Base-by-base conservation (phyloP, 352 stramenopile species). In the Paralagenidium karlingii region DNA sequence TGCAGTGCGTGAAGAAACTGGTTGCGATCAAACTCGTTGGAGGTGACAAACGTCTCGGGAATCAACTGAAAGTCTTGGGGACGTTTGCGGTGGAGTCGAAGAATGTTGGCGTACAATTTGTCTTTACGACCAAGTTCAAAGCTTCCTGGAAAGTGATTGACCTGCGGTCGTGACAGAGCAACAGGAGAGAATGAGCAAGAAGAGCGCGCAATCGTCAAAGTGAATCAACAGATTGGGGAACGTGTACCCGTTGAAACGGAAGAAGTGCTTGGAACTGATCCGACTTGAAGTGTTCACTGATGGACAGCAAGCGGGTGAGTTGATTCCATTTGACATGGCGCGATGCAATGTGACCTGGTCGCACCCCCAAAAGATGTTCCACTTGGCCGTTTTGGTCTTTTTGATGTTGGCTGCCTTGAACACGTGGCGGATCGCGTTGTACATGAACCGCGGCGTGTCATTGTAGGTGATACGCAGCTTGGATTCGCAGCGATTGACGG, bases 41-140 rank as follows among this genome's bases (percentile, higher is more conserved):
- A 57, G 2, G 69, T 84, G n/a, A 87, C 26, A 40, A 58, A 84
- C 15, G 74, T 87, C 45, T 84, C 74, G 5, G 74, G 74, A 38
- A 84, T 82, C 25, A 87, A 56, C 1, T 58, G 45, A 24, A 79
- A 87, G 3, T 60, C 60, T 0, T 20, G 20, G 1, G 65, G 51
- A 13, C 82, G 65, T 20, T 68, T 81, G 41, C 79, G 79, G n/a
- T 56, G 58, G 45, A 82, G 65, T 15, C 68, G 66, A 15, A 89
- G 32, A 19, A 86, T 21, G 21, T 83, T 71, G 8, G 28, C 33
- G 29, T 69, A 87, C 11, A 89, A 38, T 0, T 59, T 57, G 18
- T 85, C 71, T 39, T 89, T 89, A n/a, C 71, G 75, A 3, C 71
- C 71, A 18, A 89, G 51, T 12, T 84, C 71, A 31, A 84, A 79